Base-by-base conservation (phyloP, 2,329 filamentous ascomycete species). In the Fusarium siculi region DNA sequence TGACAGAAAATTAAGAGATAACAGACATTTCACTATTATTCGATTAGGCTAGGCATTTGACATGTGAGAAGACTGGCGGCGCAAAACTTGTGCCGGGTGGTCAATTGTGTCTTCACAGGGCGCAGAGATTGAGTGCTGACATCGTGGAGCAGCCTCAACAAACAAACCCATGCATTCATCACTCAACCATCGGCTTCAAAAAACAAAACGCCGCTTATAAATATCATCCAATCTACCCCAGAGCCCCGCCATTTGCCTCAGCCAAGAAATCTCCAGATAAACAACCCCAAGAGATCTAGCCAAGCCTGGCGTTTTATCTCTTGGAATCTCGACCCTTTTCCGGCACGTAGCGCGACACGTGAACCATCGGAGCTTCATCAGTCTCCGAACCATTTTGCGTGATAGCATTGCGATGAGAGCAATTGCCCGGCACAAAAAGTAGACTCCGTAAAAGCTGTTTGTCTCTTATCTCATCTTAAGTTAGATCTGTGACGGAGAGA, bases 301-400 rank as follows among this genome's bases (percentile, higher is more conserved):
- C n/a, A 59, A 50, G 30, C 36, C 23, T 59, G 44, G 39, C 34
- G 36, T 47, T 65, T 40, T 46, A 42, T 12, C 9, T 52, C 12
- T 25, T 18, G 4, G 28, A 65, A 63, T 53, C 64, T 42, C 28
- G 63, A 60, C 53, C 28, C 18, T 59, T 36, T 36, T 21, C n/a
- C 7, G 23, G 34, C 30, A 40, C 30, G 54, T 54, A 62, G 63
- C 36, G 37, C 42, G 9, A 40, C 70, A 62, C 60, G 44, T 70
- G 60, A 47, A 40, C 47, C 18, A 32, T 68, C 70, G 70, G 70
- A 50, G 50, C 53, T 71, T 68, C 15, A 63, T 73, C 52, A 73
- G 32, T 10, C 3, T 34, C 70, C 70, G 70, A 74, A 14, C 19
- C 21, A 25, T 39, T 18, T 47, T 57, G 40, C 21, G 54, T n/a